Evolutionary conservation across 305 asterid genomes (phyloP).

Genomic region (Fraxinus latifolia): DNA sequence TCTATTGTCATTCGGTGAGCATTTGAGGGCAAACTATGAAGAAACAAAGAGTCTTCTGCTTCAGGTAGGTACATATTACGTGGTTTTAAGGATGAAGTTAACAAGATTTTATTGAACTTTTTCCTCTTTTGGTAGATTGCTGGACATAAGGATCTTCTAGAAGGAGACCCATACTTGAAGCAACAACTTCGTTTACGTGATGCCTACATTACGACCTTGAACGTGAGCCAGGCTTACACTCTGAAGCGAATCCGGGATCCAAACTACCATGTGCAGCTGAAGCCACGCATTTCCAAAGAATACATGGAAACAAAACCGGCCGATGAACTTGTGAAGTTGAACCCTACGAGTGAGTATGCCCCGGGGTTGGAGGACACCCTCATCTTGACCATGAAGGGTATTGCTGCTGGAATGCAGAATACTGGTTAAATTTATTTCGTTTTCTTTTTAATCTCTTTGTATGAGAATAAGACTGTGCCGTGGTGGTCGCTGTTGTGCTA

Average conservation of each 20-base stretch:
- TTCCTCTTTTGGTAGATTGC: conserved; percentile 42
- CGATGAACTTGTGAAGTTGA: conserved; percentile 68
- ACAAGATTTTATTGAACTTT: neutral
- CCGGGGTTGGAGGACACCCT: conserved; percentile 97
- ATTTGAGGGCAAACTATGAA: conserved; percentile 52
- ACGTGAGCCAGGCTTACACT: conserved; percentile 80
- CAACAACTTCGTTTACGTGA: conserved; percentile 77
- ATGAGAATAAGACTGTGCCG: neutral
- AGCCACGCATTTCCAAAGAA: conserved; percentile 79
- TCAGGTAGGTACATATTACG: conserved; percentile 36
- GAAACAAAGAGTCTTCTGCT: conserved; percentile 60
- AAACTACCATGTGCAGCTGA: conserved; percentile 60
- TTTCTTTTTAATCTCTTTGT: neutral
- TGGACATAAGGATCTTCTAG: conserved; percentile 64
- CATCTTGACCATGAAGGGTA: conserved; percentile 97
- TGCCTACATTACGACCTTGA: conserved; percentile 81
- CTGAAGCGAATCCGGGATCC: conserved; percentile 81
- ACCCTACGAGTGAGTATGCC: conserved; percentile 85
- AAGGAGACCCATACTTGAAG: conserved; percentile 91
- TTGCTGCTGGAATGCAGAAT: conserved; percentile 97
- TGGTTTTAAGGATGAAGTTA: neutral
- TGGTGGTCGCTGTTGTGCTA: neutral
- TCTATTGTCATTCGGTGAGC: conserved; percentile 54
- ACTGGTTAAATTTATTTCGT: conserved; percentile 52
- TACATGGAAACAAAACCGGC: conserved; percentile 59